Percentiles rank a stretch among this genome's conserved stretches.
Evolutionary conservation across 768 basidiomycete genomes (phyloP).

Genomic region (Imleria badia): DNA sequence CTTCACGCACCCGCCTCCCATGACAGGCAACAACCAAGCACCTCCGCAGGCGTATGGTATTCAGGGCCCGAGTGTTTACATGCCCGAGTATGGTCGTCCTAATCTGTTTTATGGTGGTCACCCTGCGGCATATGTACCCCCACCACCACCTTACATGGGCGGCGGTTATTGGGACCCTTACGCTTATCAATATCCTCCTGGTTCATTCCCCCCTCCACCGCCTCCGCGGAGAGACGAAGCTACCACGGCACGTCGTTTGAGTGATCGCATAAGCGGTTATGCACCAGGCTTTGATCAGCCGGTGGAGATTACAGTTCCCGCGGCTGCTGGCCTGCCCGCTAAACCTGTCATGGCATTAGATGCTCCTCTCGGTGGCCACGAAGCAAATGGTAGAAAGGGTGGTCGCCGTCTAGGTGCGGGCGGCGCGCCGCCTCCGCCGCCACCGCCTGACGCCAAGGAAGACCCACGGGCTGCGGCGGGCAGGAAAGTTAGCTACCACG

Average conservation of each 20-base stretch:
- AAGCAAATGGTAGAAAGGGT: conserved; percentile 34
- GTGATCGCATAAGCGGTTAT: conserved; percentile 80
- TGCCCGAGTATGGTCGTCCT: conserved; percentile 43
- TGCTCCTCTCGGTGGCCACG: conserved; percentile 45
- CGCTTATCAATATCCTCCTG: conserved; percentile 40
- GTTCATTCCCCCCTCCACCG: conserved; percentile 35
- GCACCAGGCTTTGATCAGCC: conserved; percentile 49
- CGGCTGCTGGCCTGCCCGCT: conserved; percentile 73
- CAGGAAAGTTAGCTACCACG: conserved; percentile 89
- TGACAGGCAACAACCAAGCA: conserved; percentile 66
- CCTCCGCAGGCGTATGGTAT: conserved; percentile 87
- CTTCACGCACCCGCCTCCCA: conserved; percentile 73
- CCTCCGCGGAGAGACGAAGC: conserved; percentile 57
- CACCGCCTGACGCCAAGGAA: conserved; percentile 86
- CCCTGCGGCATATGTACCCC: conserved; percentile 34
- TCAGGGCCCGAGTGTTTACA: conserved; percentile 56
- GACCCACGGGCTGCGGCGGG: conserved; percentile 90
- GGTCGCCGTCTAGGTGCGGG: conserved; percentile 39
- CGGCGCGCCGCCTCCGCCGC: conserved; percentile 66
- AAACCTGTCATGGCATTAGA: conserved; percentile 65
- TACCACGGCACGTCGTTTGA: conserved; percentile 61
- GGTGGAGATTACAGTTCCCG: conserved; percentile 49
- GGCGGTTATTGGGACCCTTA: conserved; percentile 49
- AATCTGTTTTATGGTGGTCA: conserved; percentile 41
- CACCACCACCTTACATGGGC: conserved; percentile 40